Evolutionary conservation across 2,329 filamentous ascomycete genomes (phyloP).

Genomic region (Colletotrichum sp.): DNA sequence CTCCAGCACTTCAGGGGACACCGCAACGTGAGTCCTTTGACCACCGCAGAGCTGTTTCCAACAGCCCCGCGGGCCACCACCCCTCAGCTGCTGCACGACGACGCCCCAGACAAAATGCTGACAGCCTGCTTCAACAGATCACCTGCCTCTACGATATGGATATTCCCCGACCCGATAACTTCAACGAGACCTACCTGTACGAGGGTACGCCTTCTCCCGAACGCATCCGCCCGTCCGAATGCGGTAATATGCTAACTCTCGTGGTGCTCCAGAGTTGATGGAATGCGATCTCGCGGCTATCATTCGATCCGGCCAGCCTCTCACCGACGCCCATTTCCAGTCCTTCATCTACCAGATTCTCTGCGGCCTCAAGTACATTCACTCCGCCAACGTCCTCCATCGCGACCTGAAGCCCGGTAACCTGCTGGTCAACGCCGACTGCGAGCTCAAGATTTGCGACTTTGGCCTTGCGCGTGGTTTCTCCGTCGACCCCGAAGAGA

Average conservation of each 20-base stretch:
- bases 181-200: slow-evolving; percentile 99
- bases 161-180: slow-evolving; percentile 94
- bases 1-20: slow-evolving; percentile 96
- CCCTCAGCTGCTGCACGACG: neutral
- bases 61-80: slow-evolving; percentile 5
- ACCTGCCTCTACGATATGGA: slow-evolving; percentile 99
- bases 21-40: slow-evolving; percentile 69
- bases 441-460: slow-evolving; percentile 98
- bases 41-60: neutral
- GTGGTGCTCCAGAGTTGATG: slow-evolving; percentile 79
- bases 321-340: slow-evolving; percentile 99
- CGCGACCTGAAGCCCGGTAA: slow-evolving; percentile 98
- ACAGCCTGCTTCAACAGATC: slow-evolving; percentile 64
- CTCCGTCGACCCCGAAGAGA: slow-evolving; percentile 96
- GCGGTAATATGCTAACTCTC: neutral
- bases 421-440: slow-evolving; percentile 96
- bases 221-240: neutral
- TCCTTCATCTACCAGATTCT: slow-evolving; percentile 99
- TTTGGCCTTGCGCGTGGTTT: slow-evolving; percentile 97
- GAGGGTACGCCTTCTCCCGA: slow-evolving; percentile 70
- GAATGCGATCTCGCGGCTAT: slow-evolving; percentile 98
- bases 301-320: slow-evolving; percentile 93
- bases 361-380: slow-evolving; percentile 98
- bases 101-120: slow-evolving; percentile 7
- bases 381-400: slow-evolving; percentile 97